Base-by-base conservation (phyloP, 2,329 filamentous ascomycete species). In the Phyllachora maydis region DNA sequence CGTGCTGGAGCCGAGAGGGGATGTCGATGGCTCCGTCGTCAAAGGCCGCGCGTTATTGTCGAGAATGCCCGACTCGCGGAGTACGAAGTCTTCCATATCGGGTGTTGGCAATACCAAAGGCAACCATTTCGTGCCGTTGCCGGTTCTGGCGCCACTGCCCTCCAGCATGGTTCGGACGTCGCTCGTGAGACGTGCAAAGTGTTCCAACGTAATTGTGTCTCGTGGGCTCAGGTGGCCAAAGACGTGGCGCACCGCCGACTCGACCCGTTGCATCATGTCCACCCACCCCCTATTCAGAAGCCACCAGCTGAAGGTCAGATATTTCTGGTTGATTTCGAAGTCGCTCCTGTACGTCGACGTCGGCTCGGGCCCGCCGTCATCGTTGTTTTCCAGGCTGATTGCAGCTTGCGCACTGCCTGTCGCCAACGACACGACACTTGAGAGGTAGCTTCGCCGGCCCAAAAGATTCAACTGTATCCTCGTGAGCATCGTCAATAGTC, bases 251-350 rank as follows among this genome's bases (percentile, higher is more conserved):
- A 98, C 88, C 4, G 82, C 82, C n/a, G 57, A 54, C 41, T 82
- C 71, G 22, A 98, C 83, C 32, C 72, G 75, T 27, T 68, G 58
- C 61, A 82, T 74, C 27, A 95, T 54, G 28, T 82, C 68, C 33
- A 70, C 67, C 71, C 82, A 95, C 20, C 88, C 88, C 33, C 69
- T 68, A 49, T 98, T 85, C 22, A 98, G 58, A 22, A 98, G 54
- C 83, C 85, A 98, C 88, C 88, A 98, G 49, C 81, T 92, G 45
- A 95, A 91, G 19, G 83, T 90, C 23, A 98, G 59, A 42, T 95
- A 98, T 40, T 78, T 77, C 36, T 83, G 65, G 48, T 98, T 98
- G 16, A 82, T 91, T 46, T 93, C 83, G 35, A 92, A 93, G 46
- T 98, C 88, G 45, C 77, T 85, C 21, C 82, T 82, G 41, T 90